Conservation (phyloP, 1,284 basidiomycete genomes). For the Malassezia equina region DNA sequence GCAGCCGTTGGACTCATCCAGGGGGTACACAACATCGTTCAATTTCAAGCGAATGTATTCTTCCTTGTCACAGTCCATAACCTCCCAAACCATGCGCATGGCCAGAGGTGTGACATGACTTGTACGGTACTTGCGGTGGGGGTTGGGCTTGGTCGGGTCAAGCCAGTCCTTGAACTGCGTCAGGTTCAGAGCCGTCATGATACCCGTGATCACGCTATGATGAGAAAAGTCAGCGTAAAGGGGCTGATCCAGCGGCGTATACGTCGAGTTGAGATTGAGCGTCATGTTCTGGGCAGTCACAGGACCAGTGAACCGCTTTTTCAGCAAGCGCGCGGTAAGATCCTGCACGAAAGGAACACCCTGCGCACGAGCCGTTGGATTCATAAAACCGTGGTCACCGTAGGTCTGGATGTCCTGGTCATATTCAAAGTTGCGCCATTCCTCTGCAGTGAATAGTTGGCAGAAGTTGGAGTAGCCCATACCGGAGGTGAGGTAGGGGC, state of each 20-base stretch:
- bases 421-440: slow-evolving; percentile 67
- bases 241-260: slow-evolving; percentile 35
- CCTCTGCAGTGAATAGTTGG: slow-evolving; percentile 71
- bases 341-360: slow-evolving; percentile 65
- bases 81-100: slow-evolving; percentile 27
- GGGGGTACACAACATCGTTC: slow-evolving; percentile 57
- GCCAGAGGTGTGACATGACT: slow-evolving; percentile 30
- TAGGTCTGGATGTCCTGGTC: slow-evolving; percentile 53
- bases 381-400: slow-evolving; percentile 63
- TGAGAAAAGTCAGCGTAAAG: slow-evolving; percentile 41
- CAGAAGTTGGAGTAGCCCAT: slow-evolving; percentile 57
- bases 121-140: slow-evolving; percentile 24
- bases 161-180: slow-evolving; percentile 31
- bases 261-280: slow-evolving; percentile 20
- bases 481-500: slow-evolving; percentile 34
- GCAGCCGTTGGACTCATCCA: slow-evolving; percentile 63
- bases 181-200: slow-evolving; percentile 37
- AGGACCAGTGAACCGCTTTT: slow-evolving; percentile 17
- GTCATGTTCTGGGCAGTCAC: slow-evolving; percentile 41
- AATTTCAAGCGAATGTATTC: slow-evolving; percentile 66
- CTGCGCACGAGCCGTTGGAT: slow-evolving; percentile 65
- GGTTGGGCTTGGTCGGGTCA: slow-evolving; percentile 19
- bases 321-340: slow-evolving; percentile 33
- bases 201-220: slow-evolving; percentile 31
- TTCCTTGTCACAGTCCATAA: slow-evolving; percentile 23